Percentiles rank a stretch among this genome's conserved stretches.
These are phyloP conservation scores for Croton laevigatus DNA, from an alignment of 441 rosid genomes.

Conservation along the genomic window DNA sequence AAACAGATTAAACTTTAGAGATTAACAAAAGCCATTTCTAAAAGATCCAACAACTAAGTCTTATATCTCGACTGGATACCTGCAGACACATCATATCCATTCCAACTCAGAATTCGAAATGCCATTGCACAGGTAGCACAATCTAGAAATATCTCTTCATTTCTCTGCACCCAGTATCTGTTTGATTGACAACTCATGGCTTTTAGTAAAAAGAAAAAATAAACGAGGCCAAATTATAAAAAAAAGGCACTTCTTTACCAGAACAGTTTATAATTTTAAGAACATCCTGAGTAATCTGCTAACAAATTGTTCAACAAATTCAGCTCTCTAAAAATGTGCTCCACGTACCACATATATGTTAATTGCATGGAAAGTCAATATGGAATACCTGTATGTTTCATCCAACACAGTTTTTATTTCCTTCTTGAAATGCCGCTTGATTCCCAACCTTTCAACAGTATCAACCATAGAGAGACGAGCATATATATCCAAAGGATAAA, in stretches of 20 bases:
- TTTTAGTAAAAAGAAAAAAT: conserved; percentile 3
- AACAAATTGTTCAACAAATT: too few relatives aligned
- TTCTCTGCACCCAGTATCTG: conserved; percentile 76
- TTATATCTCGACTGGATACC: conserved; percentile 37
- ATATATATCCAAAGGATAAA: conserved; percentile 55
- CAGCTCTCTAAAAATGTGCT: too few relatives aligned
- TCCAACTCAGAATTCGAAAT: conserved; percentile 50
- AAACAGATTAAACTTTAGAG: neutral
- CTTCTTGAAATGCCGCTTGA: conserved; percentile 53
- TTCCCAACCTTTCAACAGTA: conserved; percentile 65
- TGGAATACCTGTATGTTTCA: conserved; percentile 52
- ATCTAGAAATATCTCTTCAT: conserved; percentile 62
- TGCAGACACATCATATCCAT: conserved; percentile 64
- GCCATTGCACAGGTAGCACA: conserved; percentile 49
- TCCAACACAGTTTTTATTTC: conserved; percentile 52
- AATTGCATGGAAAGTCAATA: too few relatives aligned
- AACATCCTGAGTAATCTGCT: too few relatives aligned
- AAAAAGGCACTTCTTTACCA: neutral
- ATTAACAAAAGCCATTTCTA: neutral
- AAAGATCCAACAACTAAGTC: conserved; percentile 10
- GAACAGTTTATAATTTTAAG: neutral
- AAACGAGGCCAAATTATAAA: neutral
- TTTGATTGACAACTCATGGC: conserved; percentile 28
- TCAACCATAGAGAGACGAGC: conserved; percentile 60
- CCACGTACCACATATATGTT: too few relatives aligned